Percentiles rank a stretch among this genome's conserved stretches.
Evolutionary conservation across 2,329 filamentous ascomycete genomes (phyloP).

Genomic region (Arthrocladium fulminans): DNA sequence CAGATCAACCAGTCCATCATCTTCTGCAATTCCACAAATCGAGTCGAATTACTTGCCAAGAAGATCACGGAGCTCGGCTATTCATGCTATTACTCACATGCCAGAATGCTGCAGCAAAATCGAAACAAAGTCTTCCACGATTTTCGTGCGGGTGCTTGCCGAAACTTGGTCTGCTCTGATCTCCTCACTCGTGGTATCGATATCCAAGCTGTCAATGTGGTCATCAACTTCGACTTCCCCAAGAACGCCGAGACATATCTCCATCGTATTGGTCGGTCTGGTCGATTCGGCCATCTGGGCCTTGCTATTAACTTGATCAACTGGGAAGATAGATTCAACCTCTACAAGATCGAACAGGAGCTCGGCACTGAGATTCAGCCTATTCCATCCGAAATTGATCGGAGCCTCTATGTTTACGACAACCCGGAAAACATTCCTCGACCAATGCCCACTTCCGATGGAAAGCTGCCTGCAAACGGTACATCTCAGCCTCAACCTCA

Average conservation of each 20-base stretch:
- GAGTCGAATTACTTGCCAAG: constrained; percentile 93
- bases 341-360: constrained; percentile 97
- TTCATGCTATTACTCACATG: constrained; percentile 98
- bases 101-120: constrained; percentile 92
- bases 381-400: constrained; percentile 92
- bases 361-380: constrained; percentile 94
- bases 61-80: constrained; percentile 99
- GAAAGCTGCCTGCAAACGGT: constrained; percentile 17
- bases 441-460: constrained; percentile 42
- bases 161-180: constrained; percentile 96
- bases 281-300: constrained; percentile 92
- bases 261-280: constrained; percentile 94
- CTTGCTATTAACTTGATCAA: constrained; percentile 98
- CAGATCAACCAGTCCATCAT: constrained; percentile 99
- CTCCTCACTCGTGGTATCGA: constrained; percentile 96
- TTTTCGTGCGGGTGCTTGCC: constrained; percentile 94
- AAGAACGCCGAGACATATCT: constrained; percentile 99
- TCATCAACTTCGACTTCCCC: constrained; percentile 99
- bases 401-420: constrained; percentile 96
- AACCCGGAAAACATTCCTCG: constrained; percentile 90
- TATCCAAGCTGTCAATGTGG: constrained; percentile 97
- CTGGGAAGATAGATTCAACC: constrained; percentile 97
- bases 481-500: constrained; percentile 26
- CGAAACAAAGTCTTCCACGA: constrained; percentile 99
- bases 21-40: constrained; percentile 98